Evolutionary conservation across 1,284 basidiomycete species (phyloP), one percentile per base, ranked within the genome.

Genomic region (Rhodofomes roseus): DNA sequence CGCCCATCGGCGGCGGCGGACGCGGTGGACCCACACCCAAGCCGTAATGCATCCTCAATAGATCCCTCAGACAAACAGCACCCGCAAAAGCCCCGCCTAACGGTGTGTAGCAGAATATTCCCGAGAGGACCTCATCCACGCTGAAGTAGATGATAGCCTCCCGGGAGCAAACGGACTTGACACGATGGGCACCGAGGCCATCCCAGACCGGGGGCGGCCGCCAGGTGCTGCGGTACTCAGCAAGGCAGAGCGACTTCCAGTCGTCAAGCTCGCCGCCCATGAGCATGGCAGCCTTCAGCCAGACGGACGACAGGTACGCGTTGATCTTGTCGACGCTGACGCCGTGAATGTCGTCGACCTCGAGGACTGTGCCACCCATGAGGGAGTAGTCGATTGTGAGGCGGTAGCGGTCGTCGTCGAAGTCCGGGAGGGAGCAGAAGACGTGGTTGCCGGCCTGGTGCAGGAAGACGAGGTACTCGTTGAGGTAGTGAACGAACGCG

Each of bases 1-100:
- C 25, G 16, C 46, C 46, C 4, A 81, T 66, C 20, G 88, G 81
- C 18, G 82, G 79, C 23, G 90, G 90, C 36, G 85, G 84, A n/a
- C n/a, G n/a, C n/a, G n/a, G n/a, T n/a, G n/a, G n/a, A 0, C 87
- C 86, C 34, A 91, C 75, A 36, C 86, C 88, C 23, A 94, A 72
- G 4, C 92, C 90, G 79, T 94, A 94, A 68, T 94, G 92, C 66
- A 91, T 92, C 67, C 92, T 79, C 58, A 94, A 68, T 55, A 93
- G 69, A 70, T 93, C 90, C 63, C 88, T 78, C 16, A 91, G 91
- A n/a, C 86, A n/a, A n/a, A n/a, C n/a, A n/a, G n/a, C n/a, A n/a
- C n/a, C n/a, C n/a, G n/a, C n/a, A n/a, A n/a, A n/a, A n/a, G n/a
- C n/a, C n/a, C n/a, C n/a, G n/a, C n/a, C n/a, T n/a, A n/a, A n/a